Base-by-base conservation (phyloP, 2,329 filamentous ascomycete species). In the Cucurbitaria berberidis region DNA sequence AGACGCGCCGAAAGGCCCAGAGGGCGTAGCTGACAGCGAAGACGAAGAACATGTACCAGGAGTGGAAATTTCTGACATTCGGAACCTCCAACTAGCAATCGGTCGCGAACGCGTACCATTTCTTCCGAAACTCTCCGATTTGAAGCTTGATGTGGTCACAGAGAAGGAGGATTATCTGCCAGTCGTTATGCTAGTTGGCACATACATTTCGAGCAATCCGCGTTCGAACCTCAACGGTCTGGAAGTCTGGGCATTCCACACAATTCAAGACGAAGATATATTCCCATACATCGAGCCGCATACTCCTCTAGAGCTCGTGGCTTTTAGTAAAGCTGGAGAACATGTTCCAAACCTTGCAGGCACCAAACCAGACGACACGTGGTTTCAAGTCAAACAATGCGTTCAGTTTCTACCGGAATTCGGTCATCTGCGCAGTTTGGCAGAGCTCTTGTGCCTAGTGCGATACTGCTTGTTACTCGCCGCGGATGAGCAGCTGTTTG, bases 1-100 rank as follows among this genome's bases (percentile, higher is more conserved):
- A 26, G 24, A 26, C 9, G 24, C 24, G 24, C 5, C 24, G 5
- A 26, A 26, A 9, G 24, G 5, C 24, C 5, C 9, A 26, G 5
- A 26, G 9, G 24, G 9, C 5, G 24, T 5, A 9, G 24, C 24
- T 26, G 24, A 26, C 24, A 26, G 5, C 24, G 9, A 9, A 26
- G 9, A 10, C 29, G 29, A 30, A 30, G 5, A 30, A 30, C 6
- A 30, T 3, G 29, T 16, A 16, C 30, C 30, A 13, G 30, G 16
- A 16, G 30, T 16, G 13, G 16, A 13, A n/a, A 4, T 16, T 8
- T 34, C 35, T 4, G 19, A 47, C 15, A 24, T 47, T 18, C 45
- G 39, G 13, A 24, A 47, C 35, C 34, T 47, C n/a, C 34, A 40
- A 19, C 34, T 40, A 21, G 35, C 35, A 16, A 48, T 48, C 13